These are phyloP conservation scores for Sicyos edulis DNA, from an alignment of 306 rosid genomes.

Conservation along the genomic window DNA sequence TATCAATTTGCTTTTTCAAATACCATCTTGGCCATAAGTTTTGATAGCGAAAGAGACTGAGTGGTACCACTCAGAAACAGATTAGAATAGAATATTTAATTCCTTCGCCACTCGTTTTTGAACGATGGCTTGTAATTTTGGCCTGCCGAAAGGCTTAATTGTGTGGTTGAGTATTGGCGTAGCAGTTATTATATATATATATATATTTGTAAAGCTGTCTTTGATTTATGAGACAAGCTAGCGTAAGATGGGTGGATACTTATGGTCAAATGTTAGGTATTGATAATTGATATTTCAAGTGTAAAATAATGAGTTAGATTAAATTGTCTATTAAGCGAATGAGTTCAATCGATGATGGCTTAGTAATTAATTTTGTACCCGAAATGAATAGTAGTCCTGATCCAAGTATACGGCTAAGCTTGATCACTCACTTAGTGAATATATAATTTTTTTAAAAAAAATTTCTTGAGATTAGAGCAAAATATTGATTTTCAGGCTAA, in stretches of 20 bases:
- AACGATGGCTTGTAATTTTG: not conserved
- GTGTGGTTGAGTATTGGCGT: slow-evolving; percentile 9
- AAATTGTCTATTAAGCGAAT: too few relatives aligned
- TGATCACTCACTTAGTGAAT: too few relatives aligned
- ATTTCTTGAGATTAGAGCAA: too few relatives aligned
- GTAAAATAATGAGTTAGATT: too few relatives aligned
- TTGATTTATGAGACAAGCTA: not conserved
- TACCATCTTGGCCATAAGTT: slow-evolving; percentile 8
- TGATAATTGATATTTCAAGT: too few relatives aligned
- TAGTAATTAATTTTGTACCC: too few relatives aligned
- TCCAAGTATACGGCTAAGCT: too few relatives aligned
- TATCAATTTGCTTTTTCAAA: not conserved
- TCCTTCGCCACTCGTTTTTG: slow-evolving; percentile 12
- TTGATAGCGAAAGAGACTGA: not conserved
- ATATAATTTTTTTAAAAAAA: too few relatives aligned
- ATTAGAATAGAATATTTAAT: not conserved
- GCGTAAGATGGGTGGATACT: not conserved
- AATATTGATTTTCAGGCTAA: too few relatives aligned
- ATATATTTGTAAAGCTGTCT: not conserved
- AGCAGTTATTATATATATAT: not conserved
- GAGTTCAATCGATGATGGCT: too few relatives aligned
- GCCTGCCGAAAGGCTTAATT: not conserved
- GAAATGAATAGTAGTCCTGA: too few relatives aligned
- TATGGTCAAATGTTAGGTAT: too few relatives aligned
- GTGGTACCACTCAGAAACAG: not conserved